Conservation (phyloP, 371 early-diverging fungal genomes). For the Circinella minor region DNA sequence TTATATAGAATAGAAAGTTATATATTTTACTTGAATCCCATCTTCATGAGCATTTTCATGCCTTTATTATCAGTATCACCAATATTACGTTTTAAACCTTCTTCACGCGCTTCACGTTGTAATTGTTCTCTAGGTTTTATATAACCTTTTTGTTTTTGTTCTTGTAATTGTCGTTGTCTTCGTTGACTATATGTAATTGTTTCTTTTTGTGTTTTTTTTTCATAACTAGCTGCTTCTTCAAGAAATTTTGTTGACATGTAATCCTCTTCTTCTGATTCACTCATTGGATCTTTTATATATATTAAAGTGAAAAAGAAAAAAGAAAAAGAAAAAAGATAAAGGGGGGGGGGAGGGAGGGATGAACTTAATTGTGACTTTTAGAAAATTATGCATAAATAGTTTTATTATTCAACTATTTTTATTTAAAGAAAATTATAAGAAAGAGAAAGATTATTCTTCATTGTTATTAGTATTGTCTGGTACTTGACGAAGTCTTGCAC, state of each 20-base stretch:
- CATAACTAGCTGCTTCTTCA: slow-evolving; percentile 38
- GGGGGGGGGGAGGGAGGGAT: no score
- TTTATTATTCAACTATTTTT: no score
- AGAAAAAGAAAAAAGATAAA: no score
- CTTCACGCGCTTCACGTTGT: slow-evolving; percentile 58
- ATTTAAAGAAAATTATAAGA: no score
- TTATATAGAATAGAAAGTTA: slow-evolving; percentile 22
- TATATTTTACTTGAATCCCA: slow-evolving; percentile 62
- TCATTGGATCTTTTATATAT: slow-evolving; percentile 4
- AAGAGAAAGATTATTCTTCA: neutral
- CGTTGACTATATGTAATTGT: slow-evolving; percentile 46
- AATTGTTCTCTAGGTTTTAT: slow-evolving; percentile 52
- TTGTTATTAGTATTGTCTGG: neutral
- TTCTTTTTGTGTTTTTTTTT: slow-evolving; percentile 30
- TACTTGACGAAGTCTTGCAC: slow-evolving; percentile 23
- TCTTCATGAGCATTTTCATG: slow-evolving; percentile 71
- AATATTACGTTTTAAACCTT: slow-evolving; percentile 52
- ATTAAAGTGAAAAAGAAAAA: neutral
- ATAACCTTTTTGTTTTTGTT: slow-evolving; percentile 47
- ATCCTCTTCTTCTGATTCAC: slow-evolving; percentile 60
- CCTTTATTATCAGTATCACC: slow-evolving; percentile 63
- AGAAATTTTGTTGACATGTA: slow-evolving; percentile 67
- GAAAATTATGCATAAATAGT: no score
- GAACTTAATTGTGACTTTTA: no score
- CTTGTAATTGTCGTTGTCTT: slow-evolving; percentile 47